Evolutionary conservation across 106 monocot genomes (phyloP).

Genomic region (Allium cepa): DNA sequence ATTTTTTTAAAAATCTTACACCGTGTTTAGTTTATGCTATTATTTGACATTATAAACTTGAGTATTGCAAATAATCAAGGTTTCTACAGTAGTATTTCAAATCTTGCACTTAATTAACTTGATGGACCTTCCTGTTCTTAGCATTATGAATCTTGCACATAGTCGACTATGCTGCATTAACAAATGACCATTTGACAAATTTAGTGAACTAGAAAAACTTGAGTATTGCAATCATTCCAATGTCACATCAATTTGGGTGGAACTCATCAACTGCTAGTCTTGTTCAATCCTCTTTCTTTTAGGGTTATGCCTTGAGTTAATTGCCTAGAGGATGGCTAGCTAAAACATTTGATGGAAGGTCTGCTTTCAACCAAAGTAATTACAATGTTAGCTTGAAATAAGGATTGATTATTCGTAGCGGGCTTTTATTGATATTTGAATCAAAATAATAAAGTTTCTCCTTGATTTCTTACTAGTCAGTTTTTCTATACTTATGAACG

Average conservation of each 20-base stretch:
- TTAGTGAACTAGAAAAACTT: slow-evolving; percentile 65
- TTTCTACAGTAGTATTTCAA: not conserved
- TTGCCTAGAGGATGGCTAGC: slow-evolving; percentile 95
- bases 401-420: not conserved
- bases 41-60: too few species aligned
- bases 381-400: not conserved
- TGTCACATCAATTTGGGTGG: slow-evolving; percentile 99
- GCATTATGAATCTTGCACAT: not conserved
- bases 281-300: slow-evolving; percentile 95
- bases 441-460: not conserved
- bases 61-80: not conserved
- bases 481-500: slow-evolving; percentile 6
- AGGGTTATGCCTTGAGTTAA: slow-evolving; percentile 96
- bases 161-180: not conserved
- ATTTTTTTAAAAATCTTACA: too few species aligned
- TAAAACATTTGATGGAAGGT: slow-evolving; percentile 94
- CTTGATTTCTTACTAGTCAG: not conserved
- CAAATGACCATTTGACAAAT: not conserved
- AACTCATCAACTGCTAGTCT: slow-evolving; percentile 85
- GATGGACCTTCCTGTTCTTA: not conserved
- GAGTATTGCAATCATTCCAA: slow-evolving; percentile 94
- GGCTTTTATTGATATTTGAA: not conserved
- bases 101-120: not conserved
- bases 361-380: slow-evolving; percentile 8
- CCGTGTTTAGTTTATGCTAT: too few species aligned